These are phyloP conservation scores for Botrytis pseudocinerea DNA, from an alignment of 2,329 filamentous ascomycete species.

Conservation along the genomic window DNA sequence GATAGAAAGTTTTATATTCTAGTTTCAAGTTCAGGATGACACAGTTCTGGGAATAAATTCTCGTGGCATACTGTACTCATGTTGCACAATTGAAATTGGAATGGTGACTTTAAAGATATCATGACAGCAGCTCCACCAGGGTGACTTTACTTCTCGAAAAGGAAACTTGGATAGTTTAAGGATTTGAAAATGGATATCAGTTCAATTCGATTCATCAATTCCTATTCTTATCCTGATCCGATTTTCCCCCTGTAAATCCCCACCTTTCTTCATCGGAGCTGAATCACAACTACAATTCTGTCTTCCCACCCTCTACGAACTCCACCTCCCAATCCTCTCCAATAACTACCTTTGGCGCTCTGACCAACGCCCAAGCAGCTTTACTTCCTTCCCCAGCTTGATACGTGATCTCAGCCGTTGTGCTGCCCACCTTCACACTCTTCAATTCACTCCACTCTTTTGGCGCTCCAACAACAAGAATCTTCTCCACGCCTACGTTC, in stretches of 20 bases:
- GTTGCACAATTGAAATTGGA: background rate
- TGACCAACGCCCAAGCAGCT: conserved; percentile 63
- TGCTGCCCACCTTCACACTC: conserved; percentile 57
- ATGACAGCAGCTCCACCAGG: background rate
- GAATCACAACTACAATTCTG: background rate
- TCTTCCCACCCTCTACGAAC: conserved; percentile 27
- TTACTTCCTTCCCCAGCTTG: conserved; percentile 52
- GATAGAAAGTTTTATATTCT: background rate
- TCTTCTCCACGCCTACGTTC: conserved; percentile 76
- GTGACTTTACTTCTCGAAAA: background rate
- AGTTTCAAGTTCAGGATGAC: background rate
- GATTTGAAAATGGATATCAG: background rate
- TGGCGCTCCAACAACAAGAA: conserved; percentile 80
- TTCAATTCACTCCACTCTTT: conserved; percentile 66
- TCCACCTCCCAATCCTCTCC: conserved; percentile 59
- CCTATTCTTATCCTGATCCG: background rate
- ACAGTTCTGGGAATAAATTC: background rate
- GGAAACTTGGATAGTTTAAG: background rate
- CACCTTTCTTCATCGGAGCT: no score
- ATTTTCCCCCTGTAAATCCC: background rate
- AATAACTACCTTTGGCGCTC: conserved; percentile 62
- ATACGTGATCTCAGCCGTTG: conserved; percentile 63
- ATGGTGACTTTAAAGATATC: background rate
- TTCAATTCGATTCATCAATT: background rate
- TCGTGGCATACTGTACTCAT: background rate